These are phyloP conservation scores for Bipolaris bicolor DNA, from an alignment of 2,329 filamentous ascomycete species.

Conservation along the genomic window DNA sequence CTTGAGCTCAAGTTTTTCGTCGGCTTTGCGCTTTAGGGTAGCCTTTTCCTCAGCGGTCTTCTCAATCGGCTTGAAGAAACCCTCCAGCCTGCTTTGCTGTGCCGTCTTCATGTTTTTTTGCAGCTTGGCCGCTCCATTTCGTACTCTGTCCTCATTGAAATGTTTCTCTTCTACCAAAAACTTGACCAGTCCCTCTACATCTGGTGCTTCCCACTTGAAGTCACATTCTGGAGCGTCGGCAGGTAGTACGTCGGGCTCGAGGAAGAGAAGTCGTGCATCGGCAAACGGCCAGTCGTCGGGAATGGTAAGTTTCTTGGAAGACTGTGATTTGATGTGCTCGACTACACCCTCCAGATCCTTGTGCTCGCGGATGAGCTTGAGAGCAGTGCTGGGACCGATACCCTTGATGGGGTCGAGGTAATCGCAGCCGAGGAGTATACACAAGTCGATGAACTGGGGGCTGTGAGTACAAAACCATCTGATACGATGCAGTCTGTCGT, in stretches of 20 bases:
- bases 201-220: slow-evolving; percentile 96
- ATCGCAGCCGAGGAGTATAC: slow-evolving; percentile 95
- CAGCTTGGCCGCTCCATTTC: slow-evolving; percentile 75
- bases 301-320: slow-evolving; percentile 72
- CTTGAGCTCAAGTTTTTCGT: slow-evolving; percentile 87
- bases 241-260: slow-evolving; percentile 83
- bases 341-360: slow-evolving; percentile 86
- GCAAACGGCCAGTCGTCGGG: slow-evolving; percentile 97
- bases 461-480: slow-evolving; percentile 9
- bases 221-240: slow-evolving; percentile 88
- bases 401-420: slow-evolving; percentile 97
- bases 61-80: slow-evolving; percentile 93
- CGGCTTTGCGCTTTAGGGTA: slow-evolving; percentile 87
- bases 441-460: slow-evolving; percentile 89
- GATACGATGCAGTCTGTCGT: slow-evolving; percentile 29
- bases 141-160: slow-evolving; percentile 93
- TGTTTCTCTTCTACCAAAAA: slow-evolving; percentile 94
- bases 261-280: slow-evolving; percentile 90
- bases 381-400: slow-evolving; percentile 86
- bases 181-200: slow-evolving; percentile 85
- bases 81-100: slow-evolving; percentile 89
- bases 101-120: slow-evolving; percentile 90
- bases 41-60: slow-evolving; percentile 88
- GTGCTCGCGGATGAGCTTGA: slow-evolving; percentile 94
- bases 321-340: slow-evolving; percentile 76